Percentiles rank a stretch among this genome's conserved stretches.
These are phyloP conservation scores for Pythium periplocum DNA, from an alignment of 352 stramenopile genomes.

Conservation along the genomic window DNA sequence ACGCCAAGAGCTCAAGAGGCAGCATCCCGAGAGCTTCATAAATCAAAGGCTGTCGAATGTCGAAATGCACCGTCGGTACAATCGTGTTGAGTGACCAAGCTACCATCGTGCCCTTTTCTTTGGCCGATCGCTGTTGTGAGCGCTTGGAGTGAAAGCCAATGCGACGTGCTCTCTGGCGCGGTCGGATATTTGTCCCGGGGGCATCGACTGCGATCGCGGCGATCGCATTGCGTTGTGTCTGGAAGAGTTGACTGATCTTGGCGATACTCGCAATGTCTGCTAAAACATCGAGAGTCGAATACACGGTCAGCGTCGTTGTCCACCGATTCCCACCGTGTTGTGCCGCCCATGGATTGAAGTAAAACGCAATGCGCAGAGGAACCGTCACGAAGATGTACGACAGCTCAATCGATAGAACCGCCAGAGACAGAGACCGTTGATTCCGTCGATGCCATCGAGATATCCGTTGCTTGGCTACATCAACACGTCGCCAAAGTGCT, in stretches of 20 bases:
- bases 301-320: slow-evolving; percentile 41
- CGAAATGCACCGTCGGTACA: slow-evolving; percentile 22
- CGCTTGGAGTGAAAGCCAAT: no score
- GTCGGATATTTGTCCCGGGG: neutral
- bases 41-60: slow-evolving; percentile 32
- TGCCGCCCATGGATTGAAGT: slow-evolving; percentile 28
- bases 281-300: slow-evolving; percentile 44
- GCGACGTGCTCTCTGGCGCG: no score
- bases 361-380: slow-evolving; percentile 34
- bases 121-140: neutral
- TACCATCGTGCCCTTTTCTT: slow-evolving; percentile 16
- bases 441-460: slow-evolving; percentile 11
- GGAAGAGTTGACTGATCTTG: slow-evolving; percentile 52
- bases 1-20: slow-evolving; percentile 41
- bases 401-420: slow-evolving; percentile 22
- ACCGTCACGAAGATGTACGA: slow-evolving; percentile 37
- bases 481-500: no score
- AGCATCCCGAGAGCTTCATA: slow-evolving; percentile 43
- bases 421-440: slow-evolving; percentile 16
- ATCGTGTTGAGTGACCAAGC: slow-evolving; percentile 63
- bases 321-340: slow-evolving; percentile 18
- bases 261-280: slow-evolving; percentile 34
- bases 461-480: no score
- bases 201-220: slow-evolving; percentile 31
- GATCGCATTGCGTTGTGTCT: slow-evolving; percentile 28